A percentile compares a stretch with the other conserved stretches of the same genome.
These are phyloP conservation scores for Leccinum cinnamomeum DNA, from an alignment of 1,284 basidiomycete genomes.

Conservation along the genomic window DNA sequence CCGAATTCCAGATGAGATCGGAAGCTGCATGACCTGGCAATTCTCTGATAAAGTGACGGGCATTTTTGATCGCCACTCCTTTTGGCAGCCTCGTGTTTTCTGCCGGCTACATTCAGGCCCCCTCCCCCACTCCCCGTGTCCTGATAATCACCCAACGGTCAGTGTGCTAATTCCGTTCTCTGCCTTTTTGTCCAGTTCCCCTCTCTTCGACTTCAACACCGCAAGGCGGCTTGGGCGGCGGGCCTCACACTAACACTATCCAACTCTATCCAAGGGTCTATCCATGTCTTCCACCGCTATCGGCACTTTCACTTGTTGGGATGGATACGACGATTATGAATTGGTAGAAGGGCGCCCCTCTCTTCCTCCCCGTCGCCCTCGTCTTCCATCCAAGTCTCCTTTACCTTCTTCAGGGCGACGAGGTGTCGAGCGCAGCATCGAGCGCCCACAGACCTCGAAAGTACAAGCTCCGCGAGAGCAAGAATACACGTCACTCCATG, in stretches of 20 bases:
- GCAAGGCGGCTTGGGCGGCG: conserved; percentile 19
- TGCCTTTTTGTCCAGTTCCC: conserved; percentile 14
- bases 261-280: conserved; percentile 3
- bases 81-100: conserved; percentile 38
- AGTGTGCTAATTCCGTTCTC: conserved; percentile 30
- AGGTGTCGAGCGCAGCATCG: conserved; percentile 22
- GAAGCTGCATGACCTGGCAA: not conserved
- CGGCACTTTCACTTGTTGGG: conserved; percentile 41
- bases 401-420: conserved; percentile 16
- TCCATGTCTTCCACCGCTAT: conserved; percentile 33
- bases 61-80: conserved; percentile 25
- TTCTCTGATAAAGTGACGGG: conserved; percentile 29
- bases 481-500: conserved; percentile 49
- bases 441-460: conserved; percentile 37
- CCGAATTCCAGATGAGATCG: not conserved
- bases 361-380: conserved; percentile 23
- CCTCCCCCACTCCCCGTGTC: conserved; percentile 10
- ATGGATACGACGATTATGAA: conserved; percentile 38
- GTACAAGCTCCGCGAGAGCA: conserved; percentile 42
- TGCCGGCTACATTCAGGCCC: conserved; percentile 29
- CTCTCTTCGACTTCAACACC: conserved; percentile 20
- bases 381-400: conserved; percentile 23
- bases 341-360: conserved; percentile 20
- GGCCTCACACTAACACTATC: conserved; percentile 15
- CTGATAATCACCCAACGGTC: conserved; percentile 36